phyloP scores from a whole-genome alignment of 352 stramenopile species.

The Phytophthora fragariaefolia region DNA sequence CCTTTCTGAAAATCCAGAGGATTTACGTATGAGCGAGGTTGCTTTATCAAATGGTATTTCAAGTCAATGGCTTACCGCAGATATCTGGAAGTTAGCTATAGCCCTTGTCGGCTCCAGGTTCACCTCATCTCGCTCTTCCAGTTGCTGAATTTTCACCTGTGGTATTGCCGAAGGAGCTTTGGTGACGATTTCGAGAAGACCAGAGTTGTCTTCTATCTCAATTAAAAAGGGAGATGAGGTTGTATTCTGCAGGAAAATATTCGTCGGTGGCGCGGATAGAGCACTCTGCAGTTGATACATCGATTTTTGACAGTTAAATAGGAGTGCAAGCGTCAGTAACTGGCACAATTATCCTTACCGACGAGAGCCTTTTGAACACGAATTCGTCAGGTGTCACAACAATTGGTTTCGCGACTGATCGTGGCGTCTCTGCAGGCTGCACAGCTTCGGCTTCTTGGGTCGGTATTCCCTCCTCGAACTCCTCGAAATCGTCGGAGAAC shows the following conservation, averaged over 20 bases:
- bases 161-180: constrained; percentile 20
- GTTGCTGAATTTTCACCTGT: constrained; percentile 17
- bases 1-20: constrained; percentile 58
- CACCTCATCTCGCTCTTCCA: constrained; percentile 21
- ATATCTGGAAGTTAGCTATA: constrained; percentile 54
- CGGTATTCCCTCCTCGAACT: constrained; percentile 31
- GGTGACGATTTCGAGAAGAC: constrained; percentile 70
- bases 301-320: not conserved
- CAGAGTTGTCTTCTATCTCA: constrained; percentile 61
- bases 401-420: constrained; percentile 49
- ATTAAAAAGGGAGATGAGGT: constrained; percentile 61
- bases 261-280: constrained; percentile 50
- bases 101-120: constrained; percentile 6
- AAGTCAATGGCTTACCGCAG: constrained; percentile 44
- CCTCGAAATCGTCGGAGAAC: constrained; percentile 45
- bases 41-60: not conserved
- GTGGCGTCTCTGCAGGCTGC: constrained; percentile 20
- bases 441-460: constrained; percentile 6
- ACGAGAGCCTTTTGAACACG: constrained; percentile 62
- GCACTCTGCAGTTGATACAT: constrained; percentile 12
- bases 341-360: constrained; percentile 19
- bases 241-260: constrained; percentile 84
- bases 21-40: too few relatives aligned
- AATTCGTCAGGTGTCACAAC: constrained; percentile 67
- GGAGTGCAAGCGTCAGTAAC: not conserved